Evolutionary conservation across 2,329 filamentous ascomycete genomes (phyloP).

Genomic region (Xylaria sp.): DNA sequence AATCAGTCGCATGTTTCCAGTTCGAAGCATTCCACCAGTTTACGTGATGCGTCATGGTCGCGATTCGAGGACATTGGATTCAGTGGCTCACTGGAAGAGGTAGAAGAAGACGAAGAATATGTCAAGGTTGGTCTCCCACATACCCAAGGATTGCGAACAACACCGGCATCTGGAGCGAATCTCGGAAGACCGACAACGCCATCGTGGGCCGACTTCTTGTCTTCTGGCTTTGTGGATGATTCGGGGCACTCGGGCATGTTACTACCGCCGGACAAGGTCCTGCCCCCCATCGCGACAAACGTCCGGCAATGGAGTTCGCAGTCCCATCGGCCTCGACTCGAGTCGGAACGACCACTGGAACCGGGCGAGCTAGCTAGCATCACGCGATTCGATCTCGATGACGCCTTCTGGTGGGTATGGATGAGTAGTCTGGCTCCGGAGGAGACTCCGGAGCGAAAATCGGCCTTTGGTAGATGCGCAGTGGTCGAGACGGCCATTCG

Average conservation of each 20-base stretch:
- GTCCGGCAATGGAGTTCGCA: slow-evolving; percentile 84
- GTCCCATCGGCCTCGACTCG: slow-evolving; percentile 80
- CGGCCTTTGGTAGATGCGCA: slow-evolving; percentile 92
- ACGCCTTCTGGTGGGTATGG: slow-evolving; percentile 99
- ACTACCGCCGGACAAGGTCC: slow-evolving; percentile 89
- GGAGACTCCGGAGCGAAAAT: slow-evolving; percentile 85
- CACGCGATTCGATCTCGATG: slow-evolving; percentile 84
- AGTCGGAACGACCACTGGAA: slow-evolving; percentile 76
- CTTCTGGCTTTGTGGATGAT: slow-evolving; percentile 88
- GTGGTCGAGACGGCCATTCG: slow-evolving; percentile 88
- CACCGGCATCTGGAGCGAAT: slow-evolving; percentile 73
- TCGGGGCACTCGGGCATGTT: slow-evolving; percentile 75
- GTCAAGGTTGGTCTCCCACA: slow-evolving; percentile 55
- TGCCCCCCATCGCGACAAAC: slow-evolving; percentile 83
- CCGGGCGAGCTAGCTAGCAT: slow-evolving; percentile 97
- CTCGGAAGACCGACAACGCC: slow-evolving; percentile 89
- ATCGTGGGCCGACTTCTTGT: slow-evolving; percentile 98
- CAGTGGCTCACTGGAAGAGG: slow-evolving; percentile 77
- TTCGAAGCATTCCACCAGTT: slow-evolving; percentile 75
- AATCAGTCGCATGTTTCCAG: slow-evolving; percentile 85
- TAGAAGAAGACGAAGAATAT: slow-evolving; percentile 72
- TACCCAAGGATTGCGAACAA: slow-evolving; percentile 68
- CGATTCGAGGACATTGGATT: slow-evolving; percentile 97
- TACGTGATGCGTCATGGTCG: slow-evolving; percentile 93
- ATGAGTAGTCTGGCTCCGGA: slow-evolving; percentile 95